Conservation (phyloP, 768 basidiomycete species). For the Psilocybe cubensis region DNA sequence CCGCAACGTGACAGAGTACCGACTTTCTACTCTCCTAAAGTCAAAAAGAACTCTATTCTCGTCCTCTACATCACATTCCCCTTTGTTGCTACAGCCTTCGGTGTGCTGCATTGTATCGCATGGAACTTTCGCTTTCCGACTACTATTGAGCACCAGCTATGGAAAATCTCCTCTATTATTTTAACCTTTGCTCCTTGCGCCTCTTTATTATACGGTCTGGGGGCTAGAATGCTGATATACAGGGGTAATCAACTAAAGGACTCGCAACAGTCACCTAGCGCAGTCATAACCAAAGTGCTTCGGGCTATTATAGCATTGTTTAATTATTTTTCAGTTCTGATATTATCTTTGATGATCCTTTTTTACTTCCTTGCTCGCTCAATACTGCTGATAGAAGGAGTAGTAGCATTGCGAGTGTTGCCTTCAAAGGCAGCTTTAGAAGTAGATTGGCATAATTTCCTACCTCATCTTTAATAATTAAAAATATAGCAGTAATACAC, state of each 20-base stretch:
- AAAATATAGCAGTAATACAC: too few species aligned
- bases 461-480: neutral
- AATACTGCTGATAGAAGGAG: neutral
- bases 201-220: neutral
- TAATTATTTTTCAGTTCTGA: neutral
- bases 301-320: neutral
- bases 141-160: conserved; percentile 4
- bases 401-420: neutral
- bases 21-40: neutral
- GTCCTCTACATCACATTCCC: neutral
- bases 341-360: neutral
- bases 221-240: neutral
- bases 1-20: neutral
- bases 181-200: neutral
- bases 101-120: conserved; percentile 14
- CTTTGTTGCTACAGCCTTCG: conserved; percentile 8
- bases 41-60: neutral
- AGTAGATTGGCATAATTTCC: neutral
- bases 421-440: neutral
- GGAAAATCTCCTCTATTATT: conserved; percentile 2
- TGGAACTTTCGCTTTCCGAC: conserved; percentile 16
- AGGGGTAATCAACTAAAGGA: neutral
- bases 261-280: neutral
- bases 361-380: neutral
- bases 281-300: neutral